Base-by-base conservation (phyloP, 805 yeast species). In the Saturnispora diversa region DNA sequence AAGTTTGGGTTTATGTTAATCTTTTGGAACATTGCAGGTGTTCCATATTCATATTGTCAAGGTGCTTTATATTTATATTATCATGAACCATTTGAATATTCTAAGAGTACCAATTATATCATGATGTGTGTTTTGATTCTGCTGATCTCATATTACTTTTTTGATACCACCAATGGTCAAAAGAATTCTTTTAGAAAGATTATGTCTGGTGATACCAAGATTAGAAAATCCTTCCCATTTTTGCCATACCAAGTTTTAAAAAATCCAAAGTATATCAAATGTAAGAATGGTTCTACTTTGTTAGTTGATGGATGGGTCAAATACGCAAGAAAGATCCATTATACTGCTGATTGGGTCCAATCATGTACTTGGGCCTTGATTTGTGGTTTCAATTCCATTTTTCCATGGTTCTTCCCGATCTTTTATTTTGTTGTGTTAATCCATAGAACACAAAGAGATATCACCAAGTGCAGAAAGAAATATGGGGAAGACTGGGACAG, bases 1-100 rank as follows among this genome's bases (percentile, higher is more conserved):
- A 92, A 92, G 66, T 92, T 92, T 55, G 98, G 98, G n/a, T 92
- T 92, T 70, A 88, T 92, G 97, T 75, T 92, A 50, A 77, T 88
- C 53, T 92, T 92, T 72, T 92, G 98, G 98, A 92, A 92, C 68
- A 86, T 92, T 60, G 96, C 97, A 24, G 98, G 98, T 54, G 98
- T 92, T 31, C 98, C 98, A 36, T 92, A 80, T 77, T 90, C 97
- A 31, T 92, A 92, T 68, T 86, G 97, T 64, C 96, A 87, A 58
- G 81, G 94, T 62, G 84, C 95, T 9, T 69, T 92, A 54, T 92
- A 66, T 68, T 65, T 92, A 54, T 79, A 78, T 50, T 77, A 78
- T 66, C 95, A 85, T 63, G 72, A 84, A 43, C 97, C 97, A 34
- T 51, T 65, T 15, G 95, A 84, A 59, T 92, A 92, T 65, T 61